Base-by-base conservation (phyloP, 108 stramenopile genomes). In the Skeletonema menzelii region DNA sequence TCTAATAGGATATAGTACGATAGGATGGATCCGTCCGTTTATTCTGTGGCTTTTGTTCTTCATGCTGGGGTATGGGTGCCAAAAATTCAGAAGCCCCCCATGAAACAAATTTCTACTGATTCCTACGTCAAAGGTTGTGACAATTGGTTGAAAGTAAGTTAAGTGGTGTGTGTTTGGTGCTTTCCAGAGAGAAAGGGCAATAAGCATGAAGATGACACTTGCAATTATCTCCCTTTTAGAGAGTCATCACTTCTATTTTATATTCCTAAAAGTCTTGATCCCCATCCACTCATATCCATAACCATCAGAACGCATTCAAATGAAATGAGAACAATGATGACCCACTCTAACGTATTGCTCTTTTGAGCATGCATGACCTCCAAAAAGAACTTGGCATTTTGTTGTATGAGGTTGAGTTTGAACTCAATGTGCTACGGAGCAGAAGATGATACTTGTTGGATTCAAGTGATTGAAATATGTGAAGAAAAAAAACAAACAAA, bases 371-470 rank as follows among this genome's bases (percentile, higher is more conserved):
- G 80, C 27, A 96, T 69, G 19, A 97, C 89, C 60, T 97, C 95
- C 61, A 97, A 73, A 72, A 97, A 96, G 84, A 97, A 97, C 70
- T 96, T 95, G 38, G 95, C 88, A 76, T 97, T 96, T 56, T 92
- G 84, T 70, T 97, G 92, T 20, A 97, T 94, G 31, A 95, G 65
- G 70, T 95, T 83, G 20, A 96, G 77, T 72, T 97, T 97, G 83
- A 94, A 91, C 76, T 96, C 93, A 62, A 97, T 88, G 47, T 93
- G 79, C 69, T 77, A 26, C 44, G 22, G 10, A 2, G 15, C n/a
- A 42, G n/a, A 42, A 42, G 3, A 40, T 40, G 38, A 40, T 40
- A 14, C 40, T 42, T n/a, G 15, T 42, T 42, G 11, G 40, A n/a
- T 3, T 15, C 14, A 42, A 42, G 14, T 15, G 40, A 42, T 15